Base-by-base conservation (phyloP, 2,329 filamentous ascomycete genomes). In the Lachnellula arida region DNA sequence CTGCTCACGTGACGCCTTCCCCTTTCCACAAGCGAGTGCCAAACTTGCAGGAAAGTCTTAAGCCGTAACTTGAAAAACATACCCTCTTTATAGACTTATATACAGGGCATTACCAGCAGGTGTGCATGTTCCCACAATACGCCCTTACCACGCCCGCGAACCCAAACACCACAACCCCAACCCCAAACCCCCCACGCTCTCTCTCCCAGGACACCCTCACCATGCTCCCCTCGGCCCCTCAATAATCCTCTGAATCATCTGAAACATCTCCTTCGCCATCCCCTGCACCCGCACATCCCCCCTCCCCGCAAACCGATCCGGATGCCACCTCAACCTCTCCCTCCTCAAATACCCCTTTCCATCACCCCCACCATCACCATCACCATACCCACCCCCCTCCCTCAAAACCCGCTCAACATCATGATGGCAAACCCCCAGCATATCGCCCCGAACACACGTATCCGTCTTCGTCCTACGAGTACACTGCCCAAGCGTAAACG, bases 251-350 rank as follows among this genome's bases (percentile, higher is more conserved):
- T 47, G 46, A n/a, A 56, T 19, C 22, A 56, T 40, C 25, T 56
- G 53, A 15, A 58, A 58, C 2, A 53, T 14, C 37, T 53, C 56
- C 34, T 50, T 46, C 6, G 46, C 42, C 49, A 32, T 46, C 4
- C 4, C 6, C 22, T 47, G 17, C n/a, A 53, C 25, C 2, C 4
- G 2, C 22, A 2, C 28, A 22, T 53, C 25, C 2, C 15, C n/a
- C 25, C 28, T 52, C 11, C 44, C 49, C 17, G 22, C 19, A 23
- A 51, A 58, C 8, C 34, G 9, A 48, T 58, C 54, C 8, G 56
- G 54, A 47, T 58, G 56, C 56, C 56, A 58, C 19, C 43, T 46
- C 32, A 53, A 15, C 12, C 49, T 32, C 46, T 58, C 53, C 15
- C 19, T 50, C 53, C 34, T 58, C 4, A 53, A 2, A 49, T 42